phyloP scores from a whole-genome alignment of 768 basidiomycete genomes.

The Phanerochaete sordida region DNA sequence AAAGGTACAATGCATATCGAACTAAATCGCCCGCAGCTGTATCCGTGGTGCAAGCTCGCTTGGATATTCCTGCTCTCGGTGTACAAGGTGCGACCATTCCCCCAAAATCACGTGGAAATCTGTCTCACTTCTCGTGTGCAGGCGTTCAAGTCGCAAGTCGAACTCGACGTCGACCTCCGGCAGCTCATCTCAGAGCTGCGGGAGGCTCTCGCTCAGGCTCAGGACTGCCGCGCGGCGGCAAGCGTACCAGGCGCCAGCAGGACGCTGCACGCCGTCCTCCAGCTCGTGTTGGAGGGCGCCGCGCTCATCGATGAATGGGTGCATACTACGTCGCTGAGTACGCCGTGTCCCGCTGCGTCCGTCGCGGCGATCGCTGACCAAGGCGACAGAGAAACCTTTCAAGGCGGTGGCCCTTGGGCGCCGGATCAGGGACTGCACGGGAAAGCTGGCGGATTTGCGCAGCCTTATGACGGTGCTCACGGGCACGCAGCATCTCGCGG shows the following conservation, averaged over 20 bases:
- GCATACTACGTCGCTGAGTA: neutral
- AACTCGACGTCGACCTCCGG: neutral
- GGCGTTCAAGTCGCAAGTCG: neutral
- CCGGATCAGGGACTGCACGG: neutral
- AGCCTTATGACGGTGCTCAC: neutral
- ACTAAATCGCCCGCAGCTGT: neutral
- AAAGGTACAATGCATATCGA: neutral
- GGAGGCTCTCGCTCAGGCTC: neutral
- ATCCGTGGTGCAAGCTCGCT: neutral
- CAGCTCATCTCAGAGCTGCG: neutral
- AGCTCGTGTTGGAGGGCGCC: neutral
- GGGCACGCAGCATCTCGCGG: neutral
- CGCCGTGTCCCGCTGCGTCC: neutral
- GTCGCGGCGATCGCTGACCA: neutral
- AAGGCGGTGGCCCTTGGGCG: neutral
- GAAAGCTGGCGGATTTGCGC: neutral
- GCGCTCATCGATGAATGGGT: neutral
- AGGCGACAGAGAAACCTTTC: neutral
- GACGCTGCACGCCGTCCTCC: neutral
- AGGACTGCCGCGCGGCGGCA: neutral
- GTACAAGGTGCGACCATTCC: neutral
- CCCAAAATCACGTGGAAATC: no score
- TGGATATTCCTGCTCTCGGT: neutral
- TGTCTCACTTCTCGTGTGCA: neutral
- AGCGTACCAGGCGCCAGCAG: neutral